Base-by-base conservation (phyloP, 306 rosid species). In the Prunus armeniaca region DNA sequence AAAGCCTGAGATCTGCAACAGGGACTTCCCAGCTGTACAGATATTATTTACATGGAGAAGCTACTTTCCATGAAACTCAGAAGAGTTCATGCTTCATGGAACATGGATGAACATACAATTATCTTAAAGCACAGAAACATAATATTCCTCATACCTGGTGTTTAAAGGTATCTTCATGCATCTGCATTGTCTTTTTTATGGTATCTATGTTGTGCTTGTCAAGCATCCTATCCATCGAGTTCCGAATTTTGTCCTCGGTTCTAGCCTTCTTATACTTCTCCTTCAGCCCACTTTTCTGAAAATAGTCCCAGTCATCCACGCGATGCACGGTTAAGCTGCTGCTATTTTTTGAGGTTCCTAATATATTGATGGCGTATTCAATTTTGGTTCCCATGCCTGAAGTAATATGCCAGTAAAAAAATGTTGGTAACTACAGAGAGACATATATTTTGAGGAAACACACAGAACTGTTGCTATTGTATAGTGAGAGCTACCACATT, bases 301-400 rank as follows among this genome's bases (percentile, higher is more conserved):
- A 82, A 77, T 76, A 84, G 65, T 88, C 87, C 96, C 90, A 87
- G 73, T 86, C 90, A 88, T 88, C 83, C 92, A 91, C 90, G 62
- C 82, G 83, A 72, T 80, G 78, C 77, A 81, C 83, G n/a, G 81
- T 71, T 60, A 88, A 81, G 71, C 75, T 86, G 82, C 76, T 87
- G 83, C 82, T 83, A 9, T 84, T 82, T 75, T 78, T 69, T 67
- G 88, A 79, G 71, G 81, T 74, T 78, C 86, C 85, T 84, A 92
- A 76, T 72, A 81, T 76, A 86, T 92, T 86, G 89, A 86, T 73
- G 73, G 88, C 78, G 82, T 78, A 81, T 73, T 95, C 93, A 84
- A 84, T 47, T 81, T 88, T 87, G 83, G 93, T 92, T 83, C 89
- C 99, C 99, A 92, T 95, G 72, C 91, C 98, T 92, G 97, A 54